Evolutionary conservation across 768 basidiomycete genomes (phyloP), one percentile per base, ranked within the genome.

Genomic region (Rhizopogon roseolus): DNA sequence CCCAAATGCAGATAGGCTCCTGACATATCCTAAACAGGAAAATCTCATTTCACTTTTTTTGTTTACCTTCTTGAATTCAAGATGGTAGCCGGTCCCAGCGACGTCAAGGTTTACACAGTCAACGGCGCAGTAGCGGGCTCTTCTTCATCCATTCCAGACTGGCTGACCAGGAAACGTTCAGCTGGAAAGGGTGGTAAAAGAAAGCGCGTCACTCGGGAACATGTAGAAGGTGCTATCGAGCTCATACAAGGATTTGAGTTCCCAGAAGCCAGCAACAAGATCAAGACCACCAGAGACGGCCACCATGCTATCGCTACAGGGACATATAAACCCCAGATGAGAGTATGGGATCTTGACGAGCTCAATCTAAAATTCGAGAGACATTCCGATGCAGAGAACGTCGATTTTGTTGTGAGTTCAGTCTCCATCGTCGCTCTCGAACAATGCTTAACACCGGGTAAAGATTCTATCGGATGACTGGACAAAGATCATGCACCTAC

Each of bases 401-500:
- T 99, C 59, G 97, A 99, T 68, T 99, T 99, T 73, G 81, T 88
- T 77, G 94, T 97, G 74, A 81, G 94, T 89, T 22, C 70, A 77
- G 76, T 81, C 65, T 28, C 13, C 25, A 14, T 11, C 19, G 32
- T n/a, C 34, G 19, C 46, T 37, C 25, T 49, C 39, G 34, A 40
- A 54, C 58, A 50, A 57, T n/a, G 42, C 40, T 29, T 17, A 40
- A 11, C 39, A 38, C 38, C 27, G 13, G 42, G 38, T 56, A 6
- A 70, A 97, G 94, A 86, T 93, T 61, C 78, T 98, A 7, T 98
- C 95, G 1, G 90, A 95, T 64, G 96, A 98, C 76, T 98, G 96
- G 96, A 98, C 96, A 6, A 98, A 98, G 68, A 87, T 91, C n/a
- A 79, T 98, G 57, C 94, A 97, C 67, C 80, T 99, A 2, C 97